phyloP scores from a whole-genome alignment of 2,329 filamentous ascomycete species.

The Cryphonectria naterciae region DNA sequence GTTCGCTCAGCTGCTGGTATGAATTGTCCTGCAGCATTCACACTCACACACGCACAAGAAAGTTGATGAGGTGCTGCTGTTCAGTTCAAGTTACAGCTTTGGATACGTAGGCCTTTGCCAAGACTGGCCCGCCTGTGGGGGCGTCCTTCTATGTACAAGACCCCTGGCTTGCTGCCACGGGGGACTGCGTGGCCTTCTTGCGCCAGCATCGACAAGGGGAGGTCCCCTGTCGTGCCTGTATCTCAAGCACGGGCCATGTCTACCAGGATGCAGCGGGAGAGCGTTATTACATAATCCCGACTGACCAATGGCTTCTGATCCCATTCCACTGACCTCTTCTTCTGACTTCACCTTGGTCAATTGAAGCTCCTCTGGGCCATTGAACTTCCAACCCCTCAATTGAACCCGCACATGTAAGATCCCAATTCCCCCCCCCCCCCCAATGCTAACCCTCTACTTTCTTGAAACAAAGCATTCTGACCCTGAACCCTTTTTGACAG shows the following conservation, averaged over 20 bases:
- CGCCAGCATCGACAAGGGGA: conserved; percentile 14
- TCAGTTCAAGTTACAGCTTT: conserved; percentile 30
- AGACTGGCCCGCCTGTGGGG: conserved; percentile 30
- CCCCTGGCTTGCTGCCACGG: conserved; percentile 14
- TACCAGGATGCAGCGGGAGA: background rate
- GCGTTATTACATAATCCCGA: conserved; percentile 20
- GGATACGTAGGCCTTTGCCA: conserved; percentile 44
- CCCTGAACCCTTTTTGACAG: conserved; percentile 1
- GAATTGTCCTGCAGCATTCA: background rate
- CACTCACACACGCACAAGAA: background rate
- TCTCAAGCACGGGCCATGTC: conserved; percentile 4
- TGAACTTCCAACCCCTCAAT: conserved; percentile 3
- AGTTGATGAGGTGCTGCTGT: conserved; percentile 20
- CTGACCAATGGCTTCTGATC: conserved; percentile 21
- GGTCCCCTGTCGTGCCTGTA: background rate
- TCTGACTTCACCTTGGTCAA: conserved; percentile 22
- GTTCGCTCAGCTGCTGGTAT: conserved; percentile 17
- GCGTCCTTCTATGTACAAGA: conserved; percentile 7
- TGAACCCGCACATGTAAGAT: conserved; percentile 15
- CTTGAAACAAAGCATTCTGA: background rate
- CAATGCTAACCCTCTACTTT: background rate
- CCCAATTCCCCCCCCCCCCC: background rate
- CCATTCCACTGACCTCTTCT: conserved; percentile 23
- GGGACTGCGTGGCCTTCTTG: conserved; percentile 24
- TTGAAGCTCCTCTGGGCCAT: conserved; percentile 4